Evolutionary conservation across 495 filamentous ascomycete genomes (phyloP).

Genomic region (Halenospora varia): DNA sequence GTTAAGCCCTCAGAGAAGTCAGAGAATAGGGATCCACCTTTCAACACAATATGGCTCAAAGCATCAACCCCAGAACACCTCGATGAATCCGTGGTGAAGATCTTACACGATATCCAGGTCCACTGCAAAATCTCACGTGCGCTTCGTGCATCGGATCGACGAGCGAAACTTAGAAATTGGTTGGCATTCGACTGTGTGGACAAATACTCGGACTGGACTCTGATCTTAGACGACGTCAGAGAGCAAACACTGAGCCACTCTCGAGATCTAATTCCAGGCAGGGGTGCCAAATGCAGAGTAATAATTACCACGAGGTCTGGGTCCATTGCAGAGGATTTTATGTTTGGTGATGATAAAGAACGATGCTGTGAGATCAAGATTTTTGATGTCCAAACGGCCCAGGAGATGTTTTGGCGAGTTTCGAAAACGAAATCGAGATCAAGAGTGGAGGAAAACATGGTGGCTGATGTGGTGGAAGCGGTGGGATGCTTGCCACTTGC

Average conservation of each 20-base stretch:
- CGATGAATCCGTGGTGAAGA: background rate
- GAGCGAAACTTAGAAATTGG: background rate
- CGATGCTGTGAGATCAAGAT: background rate
- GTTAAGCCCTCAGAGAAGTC: too few relatives aligned
- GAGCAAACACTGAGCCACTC: background rate
- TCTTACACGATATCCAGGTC: background rate
- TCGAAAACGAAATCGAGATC: background rate
- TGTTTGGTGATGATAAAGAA: background rate
- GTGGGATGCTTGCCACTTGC: background rate
- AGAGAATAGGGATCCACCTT: too few relatives aligned
- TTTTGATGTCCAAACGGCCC: background rate
- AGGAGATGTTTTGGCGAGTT: background rate
- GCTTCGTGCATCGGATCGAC: too few relatives aligned
- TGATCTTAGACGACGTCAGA: background rate
- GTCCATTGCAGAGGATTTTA: background rate
- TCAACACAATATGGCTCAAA: background rate
- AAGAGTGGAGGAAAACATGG: background rate
- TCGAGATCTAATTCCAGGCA: background rate
- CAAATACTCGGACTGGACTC: background rate
- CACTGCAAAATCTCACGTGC: too few relatives aligned
- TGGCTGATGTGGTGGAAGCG: background rate
- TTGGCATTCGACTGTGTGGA: background rate
- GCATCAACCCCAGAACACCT: background rate
- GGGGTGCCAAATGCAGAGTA: background rate
- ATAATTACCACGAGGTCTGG: background rate